Conservation (phyloP, 768 basidiomycete genomes). For the Russula emetica region DNA sequence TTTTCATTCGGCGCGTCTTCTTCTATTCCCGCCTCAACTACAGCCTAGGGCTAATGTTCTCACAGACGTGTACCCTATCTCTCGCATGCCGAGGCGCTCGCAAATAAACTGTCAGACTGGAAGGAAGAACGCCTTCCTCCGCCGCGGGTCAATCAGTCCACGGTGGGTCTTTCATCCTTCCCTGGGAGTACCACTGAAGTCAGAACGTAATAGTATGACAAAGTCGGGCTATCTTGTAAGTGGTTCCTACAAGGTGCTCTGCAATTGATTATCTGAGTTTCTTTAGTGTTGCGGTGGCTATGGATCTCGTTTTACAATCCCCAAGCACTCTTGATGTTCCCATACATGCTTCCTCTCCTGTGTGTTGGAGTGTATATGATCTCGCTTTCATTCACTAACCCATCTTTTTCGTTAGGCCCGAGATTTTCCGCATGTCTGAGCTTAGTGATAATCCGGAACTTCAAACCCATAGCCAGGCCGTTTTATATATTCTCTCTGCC, state of each 20-base stretch:
- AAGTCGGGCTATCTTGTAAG: slow-evolving; percentile 79
- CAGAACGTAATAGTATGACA: slow-evolving; percentile 61
- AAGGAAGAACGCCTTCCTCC: slow-evolving; percentile 75
- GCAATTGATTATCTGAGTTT: slow-evolving; percentile 21
- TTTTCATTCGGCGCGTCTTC: slow-evolving; percentile 23
- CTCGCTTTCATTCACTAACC: slow-evolving; percentile 12
- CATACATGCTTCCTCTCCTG: slow-evolving; percentile 74
- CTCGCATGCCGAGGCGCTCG: slow-evolving; percentile 51
- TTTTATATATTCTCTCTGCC: slow-evolving; percentile 78
- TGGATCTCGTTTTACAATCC: slow-evolving; percentile 73
- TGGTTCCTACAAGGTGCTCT: slow-evolving; percentile 15
- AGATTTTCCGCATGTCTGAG: slow-evolving; percentile 86
- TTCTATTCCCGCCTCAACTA: neutral
- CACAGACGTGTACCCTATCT: slow-evolving; percentile 53
- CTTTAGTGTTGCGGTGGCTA: slow-evolving; percentile 72
- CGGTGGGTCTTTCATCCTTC: slow-evolving; percentile 39
- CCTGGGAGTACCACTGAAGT: slow-evolving; percentile 11
- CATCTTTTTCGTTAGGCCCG: slow-evolving; percentile 51
- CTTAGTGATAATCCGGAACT: slow-evolving; percentile 81
- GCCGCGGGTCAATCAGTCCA: slow-evolving; percentile 80
- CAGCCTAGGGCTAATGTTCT: slow-evolving; percentile 9
- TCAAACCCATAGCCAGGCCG: slow-evolving; percentile 73
- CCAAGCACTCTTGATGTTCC: slow-evolving; percentile 70
- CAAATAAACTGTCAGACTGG: slow-evolving; percentile 60
- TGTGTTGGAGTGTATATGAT: slow-evolving; percentile 37